These are phyloP conservation scores for Phytomonas francai DNA, from an alignment of 208 protist genomes.

Conservation along the genomic window DNA sequence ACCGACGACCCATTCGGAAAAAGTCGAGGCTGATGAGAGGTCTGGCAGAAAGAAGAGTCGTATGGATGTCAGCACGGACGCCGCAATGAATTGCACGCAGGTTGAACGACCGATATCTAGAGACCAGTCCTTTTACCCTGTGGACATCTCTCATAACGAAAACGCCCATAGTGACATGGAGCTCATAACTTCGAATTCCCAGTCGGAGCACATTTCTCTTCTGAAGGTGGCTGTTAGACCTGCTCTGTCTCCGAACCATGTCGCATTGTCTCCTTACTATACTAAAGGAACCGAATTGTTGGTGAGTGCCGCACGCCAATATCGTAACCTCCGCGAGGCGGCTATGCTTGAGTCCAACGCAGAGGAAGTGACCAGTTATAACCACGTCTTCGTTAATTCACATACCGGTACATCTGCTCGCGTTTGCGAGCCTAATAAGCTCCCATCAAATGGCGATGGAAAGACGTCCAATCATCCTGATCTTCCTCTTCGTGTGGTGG, in stretches of 20 bases:
- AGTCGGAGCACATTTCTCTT: neutral
- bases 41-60: neutral
- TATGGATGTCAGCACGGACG: slow-evolving; percentile 1
- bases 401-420: slow-evolving; percentile 1
- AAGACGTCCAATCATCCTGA: neutral
- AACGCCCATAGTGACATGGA: neutral
- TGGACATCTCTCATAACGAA: neutral
- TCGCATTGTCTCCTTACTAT: slow-evolving; percentile 23
- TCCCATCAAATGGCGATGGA: neutral
- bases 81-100: neutral
- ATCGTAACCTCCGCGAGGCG: slow-evolving; percentile 57
- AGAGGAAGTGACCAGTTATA: slow-evolving; percentile 20
- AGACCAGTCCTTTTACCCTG: neutral
- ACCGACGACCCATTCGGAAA: neutral
- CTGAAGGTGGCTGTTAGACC: neutral
- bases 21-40: neutral
- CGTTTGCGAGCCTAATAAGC: slow-evolving; percentile 6
- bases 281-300: slow-evolving; percentile 35
- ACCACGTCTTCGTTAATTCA: neutral
- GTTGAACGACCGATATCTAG: neutral
- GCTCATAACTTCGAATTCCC: neutral
- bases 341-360: slow-evolving; percentile 35
- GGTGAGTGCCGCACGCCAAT: slow-evolving; percentile 38
- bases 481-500: slow-evolving; percentile 15
- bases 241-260: neutral